Percentiles rank a stretch among this genome's conserved stretches.
Conservation (phyloP, 1,139 yeast genomes). For the Saccharomyces hybrid region DNA sequence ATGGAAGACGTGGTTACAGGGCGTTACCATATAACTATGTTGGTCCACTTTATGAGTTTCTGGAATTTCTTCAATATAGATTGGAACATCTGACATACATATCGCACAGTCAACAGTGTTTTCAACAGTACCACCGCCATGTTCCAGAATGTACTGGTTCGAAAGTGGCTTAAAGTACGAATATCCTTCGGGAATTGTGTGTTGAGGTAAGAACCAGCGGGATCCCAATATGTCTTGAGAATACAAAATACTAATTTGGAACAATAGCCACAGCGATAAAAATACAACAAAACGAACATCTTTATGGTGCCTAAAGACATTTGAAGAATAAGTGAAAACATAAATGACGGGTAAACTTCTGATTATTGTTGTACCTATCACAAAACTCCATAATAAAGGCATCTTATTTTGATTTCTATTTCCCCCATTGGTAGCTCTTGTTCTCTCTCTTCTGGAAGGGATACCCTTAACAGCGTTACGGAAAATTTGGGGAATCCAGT, state of each 20-base stretch:
- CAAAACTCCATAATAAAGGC: slow-evolving; percentile 40
- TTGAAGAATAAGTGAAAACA: slow-evolving; percentile 40
- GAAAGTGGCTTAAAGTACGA: slow-evolving; percentile 42
- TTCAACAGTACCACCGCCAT: slow-evolving; percentile 19
- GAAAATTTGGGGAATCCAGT: slow-evolving; percentile 87
- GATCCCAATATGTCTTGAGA: slow-evolving; percentile 67
- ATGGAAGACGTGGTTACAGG: slow-evolving; percentile 87
- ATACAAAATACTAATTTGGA: slow-evolving; percentile 50
- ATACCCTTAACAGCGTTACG: slow-evolving; percentile 51
- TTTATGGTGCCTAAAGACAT: slow-evolving; percentile 48
- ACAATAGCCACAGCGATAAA: slow-evolving; percentile 43
- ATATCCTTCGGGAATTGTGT: slow-evolving; percentile 67
- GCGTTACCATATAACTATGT: slow-evolving; percentile 72
- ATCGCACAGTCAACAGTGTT: slow-evolving; percentile 64
- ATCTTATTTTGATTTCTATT: slow-evolving; percentile 19
- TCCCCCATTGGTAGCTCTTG: slow-evolving; percentile 11
- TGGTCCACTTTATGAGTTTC: slow-evolving; percentile 26
- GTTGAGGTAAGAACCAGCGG: slow-evolving; percentile 73
- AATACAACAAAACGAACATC: slow-evolving; percentile 44
- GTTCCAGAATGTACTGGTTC: slow-evolving; percentile 24
- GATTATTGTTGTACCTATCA: slow-evolving; percentile 55
- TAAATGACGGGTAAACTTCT: slow-evolving; percentile 62
- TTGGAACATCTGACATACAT: slow-evolving; percentile 69
- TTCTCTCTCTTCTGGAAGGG: slow-evolving; percentile 22
- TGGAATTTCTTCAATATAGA: slow-evolving; percentile 26